Evolutionary conservation across 495 filamentous ascomycete genomes (phyloP), one percentile per base, ranked within the genome.

Genomic region (Xylaria palmicola): DNA sequence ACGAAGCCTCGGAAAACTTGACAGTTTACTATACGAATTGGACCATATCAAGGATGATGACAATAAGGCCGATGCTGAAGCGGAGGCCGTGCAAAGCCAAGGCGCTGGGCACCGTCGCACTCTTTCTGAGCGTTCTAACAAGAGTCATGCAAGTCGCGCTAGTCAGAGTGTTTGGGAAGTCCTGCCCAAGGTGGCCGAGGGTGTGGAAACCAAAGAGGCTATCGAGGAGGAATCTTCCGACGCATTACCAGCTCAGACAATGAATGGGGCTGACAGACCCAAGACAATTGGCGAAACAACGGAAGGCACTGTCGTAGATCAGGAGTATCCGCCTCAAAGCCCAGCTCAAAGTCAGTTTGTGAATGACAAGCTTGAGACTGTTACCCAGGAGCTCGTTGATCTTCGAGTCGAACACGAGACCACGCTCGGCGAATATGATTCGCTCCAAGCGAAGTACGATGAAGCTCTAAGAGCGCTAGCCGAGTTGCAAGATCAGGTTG

Each of bases 361-460:
- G 52, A 87, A 89, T 12, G 93, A 98, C 70, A 97, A 98, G 76
- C 83, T 98, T 37, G 92, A 97, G 64, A 90, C 83, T 44, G 87
- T 98, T 45, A 93, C 88, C 15, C 91, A 96, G 70, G 95, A 99
- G 70, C 88, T 99, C 2, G 86, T 97, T 50, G 90, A 95, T 65
- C 83, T 99, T 48, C 87, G 88, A 32, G 86, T 93, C 36, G 91
- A 95, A 75, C 95, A 99, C 65, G 95, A 98, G 70, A 78, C 80
- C 8, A 92, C 92, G 4, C 63, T 95, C 30, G 85, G 78, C 57
- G 92, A 98, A 43, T 95, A 86, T 62, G 91, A 94, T 54, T 72
- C 86, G 56, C 88, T 99, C 30, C 86, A 89, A 56, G 82, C 85
- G 67, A 98, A 97, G 73, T 98, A 98, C 63, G 90, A 97, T 64